phyloP scores from a whole-genome alignment of 768 basidiomycete genomes.

The Hortiboletus flavorubellus region DNA sequence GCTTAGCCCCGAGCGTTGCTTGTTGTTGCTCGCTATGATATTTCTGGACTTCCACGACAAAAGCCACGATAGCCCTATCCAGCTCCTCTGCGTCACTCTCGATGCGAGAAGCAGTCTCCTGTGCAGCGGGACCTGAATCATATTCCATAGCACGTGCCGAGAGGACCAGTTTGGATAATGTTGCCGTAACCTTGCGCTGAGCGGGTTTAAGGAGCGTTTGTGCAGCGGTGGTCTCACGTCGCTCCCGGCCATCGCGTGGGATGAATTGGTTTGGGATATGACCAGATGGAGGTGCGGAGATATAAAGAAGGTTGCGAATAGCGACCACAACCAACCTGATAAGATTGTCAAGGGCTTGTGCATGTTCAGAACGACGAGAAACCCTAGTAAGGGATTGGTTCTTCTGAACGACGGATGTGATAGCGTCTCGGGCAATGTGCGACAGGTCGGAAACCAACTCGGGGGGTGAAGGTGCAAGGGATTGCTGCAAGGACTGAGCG shows the following conservation, averaged over 20 bases:
- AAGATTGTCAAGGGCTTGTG: constrained; percentile 56
- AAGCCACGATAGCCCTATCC: constrained; percentile 64
- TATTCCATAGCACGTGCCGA: constrained; percentile 89
- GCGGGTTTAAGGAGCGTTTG: constrained; percentile 70
- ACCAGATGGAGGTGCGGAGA: constrained; percentile 54
- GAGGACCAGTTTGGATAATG: constrained; percentile 84
- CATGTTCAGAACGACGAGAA: constrained; percentile 51
- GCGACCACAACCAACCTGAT: constrained; percentile 62
- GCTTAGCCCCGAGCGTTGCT: constrained; percentile 37
- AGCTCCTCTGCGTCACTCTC: constrained; percentile 75
- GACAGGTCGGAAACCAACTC: constrained; percentile 62
- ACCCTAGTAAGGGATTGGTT: constrained; percentile 49
- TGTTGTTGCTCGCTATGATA: constrained; percentile 38
- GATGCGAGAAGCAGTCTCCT: constrained; percentile 66
- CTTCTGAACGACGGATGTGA: constrained; percentile 55
- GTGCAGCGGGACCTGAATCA: constrained; percentile 60
- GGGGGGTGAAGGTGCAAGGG: constrained; percentile 54
- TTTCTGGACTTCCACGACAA: constrained; percentile 68
- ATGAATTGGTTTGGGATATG: constrained; percentile 58
- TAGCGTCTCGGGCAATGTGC: constrained; percentile 52
- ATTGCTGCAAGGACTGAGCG: constrained; percentile 61
- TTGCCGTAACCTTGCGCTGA: constrained; percentile 84
- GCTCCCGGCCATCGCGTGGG: constrained; percentile 47
- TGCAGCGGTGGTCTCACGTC: constrained; percentile 40
- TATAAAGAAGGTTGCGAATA: constrained; percentile 76